Percentiles rank a stretch among this genome's conserved stretches.
phyloP scores from a whole-genome alignment of 345 rosid genomes.

The Turritis glabra region DNA sequence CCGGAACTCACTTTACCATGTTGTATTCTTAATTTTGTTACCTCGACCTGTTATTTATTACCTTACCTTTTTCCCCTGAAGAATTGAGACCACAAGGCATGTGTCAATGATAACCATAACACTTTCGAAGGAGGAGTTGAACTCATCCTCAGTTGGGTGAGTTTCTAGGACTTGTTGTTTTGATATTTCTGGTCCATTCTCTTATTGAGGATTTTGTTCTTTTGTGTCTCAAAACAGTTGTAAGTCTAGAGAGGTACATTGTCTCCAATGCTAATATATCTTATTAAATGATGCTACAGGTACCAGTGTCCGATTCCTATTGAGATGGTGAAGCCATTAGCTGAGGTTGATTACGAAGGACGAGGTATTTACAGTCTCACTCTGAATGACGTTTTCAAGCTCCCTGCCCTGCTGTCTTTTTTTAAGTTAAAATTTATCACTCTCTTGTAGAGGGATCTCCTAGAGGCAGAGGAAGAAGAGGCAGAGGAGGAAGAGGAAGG shows the following conservation, averaged over 20 bases:
- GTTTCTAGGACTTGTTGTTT: slow-evolving; percentile 31
- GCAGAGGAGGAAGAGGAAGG: slow-evolving; percentile 48
- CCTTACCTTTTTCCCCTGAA: slow-evolving; percentile 8
- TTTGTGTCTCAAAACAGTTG: not conserved
- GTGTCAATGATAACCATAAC: slow-evolving; percentile 90
- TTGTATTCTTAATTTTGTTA: not conserved
- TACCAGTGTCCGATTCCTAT: slow-evolving; percentile 77
- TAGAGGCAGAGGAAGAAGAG: slow-evolving; percentile 53
- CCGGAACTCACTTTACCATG: not conserved
- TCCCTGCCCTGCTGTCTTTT: not conserved
- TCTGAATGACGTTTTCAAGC: not conserved
- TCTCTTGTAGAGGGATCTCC: slow-evolving; percentile 66
- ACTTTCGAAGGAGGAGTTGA: slow-evolving; percentile 74
- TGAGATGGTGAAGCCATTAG: slow-evolving; percentile 58
- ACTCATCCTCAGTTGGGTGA: slow-evolving; percentile 77
- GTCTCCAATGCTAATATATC: not conserved
- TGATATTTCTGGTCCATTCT: not conserved
- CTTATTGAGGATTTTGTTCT: not conserved
- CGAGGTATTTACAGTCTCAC: slow-evolving; percentile 45
- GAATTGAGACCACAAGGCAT: slow-evolving; percentile 94
- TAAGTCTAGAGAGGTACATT: not conserved
- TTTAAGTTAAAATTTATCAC: not conserved
- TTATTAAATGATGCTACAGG: slow-evolving; percentile 37
- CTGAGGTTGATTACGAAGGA: slow-evolving; percentile 56
- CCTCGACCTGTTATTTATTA: not conserved